Evolutionary conservation across 2,329 filamentous ascomycete species (phyloP), one percentile per base, ranked within the genome.

Genomic region (Hypoxylon sp.): DNA sequence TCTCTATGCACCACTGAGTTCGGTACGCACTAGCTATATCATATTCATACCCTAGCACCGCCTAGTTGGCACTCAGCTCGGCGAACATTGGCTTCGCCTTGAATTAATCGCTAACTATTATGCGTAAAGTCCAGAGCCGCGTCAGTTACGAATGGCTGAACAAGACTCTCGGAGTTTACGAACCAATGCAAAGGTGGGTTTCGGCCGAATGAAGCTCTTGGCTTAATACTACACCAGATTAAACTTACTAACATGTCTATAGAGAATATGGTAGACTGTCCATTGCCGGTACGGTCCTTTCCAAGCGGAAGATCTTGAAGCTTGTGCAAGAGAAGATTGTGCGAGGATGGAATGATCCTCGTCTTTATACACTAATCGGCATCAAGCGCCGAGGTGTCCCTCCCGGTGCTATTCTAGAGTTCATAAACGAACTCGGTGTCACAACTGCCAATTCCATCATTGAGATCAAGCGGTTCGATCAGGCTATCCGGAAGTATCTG

Each of bases 1-100:
- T 95, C 92, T 13, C 85, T 98, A 20, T 98, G 95, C 79, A 98
- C 96, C 0, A 95, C 92, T 1, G 96, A 98, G 79, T 98, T 98
- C 76, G 69, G 69, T 72, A 68, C 6, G 69, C 33, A 44, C n/a
- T 35, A 8, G 17, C n/a, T 2, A 35, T 5, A 10, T 14, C 25
- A 20, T 42, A 10, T 35, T 35, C 33, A 3, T 35, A 35, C 33
- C 20, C 20, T 20, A 20, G 20, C 20, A 20, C 20, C 20, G 20
- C 13, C 35, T n/a, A 37, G n/a, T 37, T 37, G 6, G 35, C 35
- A 37, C n/a, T 14, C 14, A 37, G 5, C 35, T 6, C 4, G 35
- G 13, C 35, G n/a, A 14, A 30, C 7, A 4, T 42, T 3, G 27
- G n/a, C 7, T 20, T 25, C 35, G 20, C 3, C n/a, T 44, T 25